Conservation (phyloP, 352 stramenopile species). For the Phytophthora citrophthora region DNA sequence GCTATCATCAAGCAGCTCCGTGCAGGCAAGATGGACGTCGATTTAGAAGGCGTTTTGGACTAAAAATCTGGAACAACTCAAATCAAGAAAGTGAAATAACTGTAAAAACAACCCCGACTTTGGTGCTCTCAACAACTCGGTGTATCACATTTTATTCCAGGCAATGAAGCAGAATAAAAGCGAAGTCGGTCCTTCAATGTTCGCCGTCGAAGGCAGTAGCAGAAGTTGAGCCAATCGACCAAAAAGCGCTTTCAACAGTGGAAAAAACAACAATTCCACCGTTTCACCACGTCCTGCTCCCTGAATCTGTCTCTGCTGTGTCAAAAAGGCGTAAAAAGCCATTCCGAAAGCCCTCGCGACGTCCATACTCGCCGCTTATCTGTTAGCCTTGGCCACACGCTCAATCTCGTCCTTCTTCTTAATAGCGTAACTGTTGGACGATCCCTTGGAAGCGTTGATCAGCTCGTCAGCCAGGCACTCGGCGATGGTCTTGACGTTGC, state of each 20-base stretch:
- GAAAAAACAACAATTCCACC: neutral
- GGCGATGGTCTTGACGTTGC: slow-evolving; percentile 99
- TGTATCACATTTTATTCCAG: slow-evolving; percentile 75
- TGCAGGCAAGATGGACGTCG: slow-evolving; percentile 67
- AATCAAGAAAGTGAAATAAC: slow-evolving; percentile 15
- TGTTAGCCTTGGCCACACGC: slow-evolving; percentile 99
- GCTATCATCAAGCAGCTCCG: slow-evolving; percentile 83
- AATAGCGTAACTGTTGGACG: slow-evolving; percentile 99
- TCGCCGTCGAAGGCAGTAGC: slow-evolving; percentile 25
- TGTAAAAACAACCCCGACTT: slow-evolving; percentile 17
- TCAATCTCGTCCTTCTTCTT: slow-evolving; percentile 99
- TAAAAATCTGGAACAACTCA: slow-evolving; percentile 3
- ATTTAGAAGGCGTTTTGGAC: slow-evolving; percentile 72
- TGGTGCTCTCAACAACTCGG: slow-evolving; percentile 88
- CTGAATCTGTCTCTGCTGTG: slow-evolving; percentile 16
- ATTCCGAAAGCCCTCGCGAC: slow-evolving; percentile 12
- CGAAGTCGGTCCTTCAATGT: slow-evolving; percentile 36
- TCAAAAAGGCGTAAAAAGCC: slow-evolving; percentile 1
- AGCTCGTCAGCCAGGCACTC: slow-evolving; percentile 99
- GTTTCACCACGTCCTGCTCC: slow-evolving; percentile 6
- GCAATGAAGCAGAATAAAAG: slow-evolving; percentile 52
- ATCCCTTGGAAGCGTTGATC: slow-evolving; percentile 99
- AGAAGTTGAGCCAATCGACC: slow-evolving; percentile 13
- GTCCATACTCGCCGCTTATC: slow-evolving; percentile 90
- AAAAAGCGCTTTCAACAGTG: slow-evolving; percentile 15